These are phyloP conservation scores for Tetrastigma voinierianum DNA, from an alignment of 164 flowering plant genomes.

Conservation along the genomic window DNA sequence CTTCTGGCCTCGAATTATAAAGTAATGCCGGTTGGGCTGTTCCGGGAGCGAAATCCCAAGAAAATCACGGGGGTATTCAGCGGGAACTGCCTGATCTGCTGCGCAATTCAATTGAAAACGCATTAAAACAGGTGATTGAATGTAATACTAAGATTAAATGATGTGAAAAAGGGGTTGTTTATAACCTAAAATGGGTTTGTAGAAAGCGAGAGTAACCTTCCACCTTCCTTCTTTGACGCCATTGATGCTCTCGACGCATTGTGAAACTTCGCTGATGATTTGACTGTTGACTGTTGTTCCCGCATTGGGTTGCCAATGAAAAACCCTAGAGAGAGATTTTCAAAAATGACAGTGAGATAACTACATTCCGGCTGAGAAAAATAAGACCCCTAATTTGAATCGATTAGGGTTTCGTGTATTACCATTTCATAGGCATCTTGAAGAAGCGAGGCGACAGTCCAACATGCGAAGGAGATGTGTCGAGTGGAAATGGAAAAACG, in stretches of 20 bases:
- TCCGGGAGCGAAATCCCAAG: constrained; percentile 71
- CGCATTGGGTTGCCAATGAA: constrained; percentile 86
- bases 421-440: constrained; percentile 48
- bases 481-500: too few relatives aligned
- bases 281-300: constrained; percentile 77
- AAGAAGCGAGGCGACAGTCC: too few relatives aligned
- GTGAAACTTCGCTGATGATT: constrained; percentile 72
- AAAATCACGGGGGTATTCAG: constrained; percentile 65
- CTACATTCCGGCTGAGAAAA: background rate
- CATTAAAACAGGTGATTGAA: background rate
- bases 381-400: background rate
- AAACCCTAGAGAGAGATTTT: constrained; percentile 56
- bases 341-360: background rate
- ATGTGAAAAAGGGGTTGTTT: background rate
- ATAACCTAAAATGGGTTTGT: constrained; percentile 64
- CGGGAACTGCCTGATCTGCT: constrained; percentile 39
- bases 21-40: constrained; percentile 74
- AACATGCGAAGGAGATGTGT: too few relatives aligned
- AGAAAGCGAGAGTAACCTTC: constrained; percentile 71
- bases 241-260: constrained; percentile 77
- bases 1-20: constrained; percentile 55
- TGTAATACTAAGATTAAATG: background rate
- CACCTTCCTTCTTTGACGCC: constrained; percentile 83
- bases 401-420: background rate
- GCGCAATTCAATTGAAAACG: background rate